phyloP scores from a whole-genome alignment of 116 monocot genomes.

The Trichopus zeylanicus region DNA sequence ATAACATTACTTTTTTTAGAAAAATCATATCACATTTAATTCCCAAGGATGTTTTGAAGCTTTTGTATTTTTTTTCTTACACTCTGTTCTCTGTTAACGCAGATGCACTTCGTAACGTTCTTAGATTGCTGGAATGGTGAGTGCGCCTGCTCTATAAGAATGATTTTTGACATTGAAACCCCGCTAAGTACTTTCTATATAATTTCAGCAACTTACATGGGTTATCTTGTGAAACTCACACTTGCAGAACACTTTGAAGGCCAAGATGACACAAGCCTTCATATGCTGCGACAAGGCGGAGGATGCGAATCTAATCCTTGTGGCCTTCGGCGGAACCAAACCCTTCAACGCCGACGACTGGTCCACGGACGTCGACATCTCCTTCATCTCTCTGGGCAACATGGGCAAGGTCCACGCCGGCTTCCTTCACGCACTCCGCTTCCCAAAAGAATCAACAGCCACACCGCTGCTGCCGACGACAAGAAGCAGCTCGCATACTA shows the following conservation, averaged over 20 bases:
- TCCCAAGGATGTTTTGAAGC: no score
- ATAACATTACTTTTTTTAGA: not conserved
- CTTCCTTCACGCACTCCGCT: constrained; percentile 44
- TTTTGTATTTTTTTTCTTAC: no score
- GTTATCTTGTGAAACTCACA: not conserved
- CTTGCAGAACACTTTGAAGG: constrained; percentile 38
- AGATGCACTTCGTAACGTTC: constrained; percentile 29
- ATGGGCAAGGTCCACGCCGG: constrained; percentile 36
- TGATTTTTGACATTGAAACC: not conserved
- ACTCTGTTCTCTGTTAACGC: not conserved
- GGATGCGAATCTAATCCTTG: constrained; percentile 30
- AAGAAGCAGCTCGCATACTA: constrained; percentile 18
- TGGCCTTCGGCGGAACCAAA: constrained; percentile 54
- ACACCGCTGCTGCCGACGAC: no score
- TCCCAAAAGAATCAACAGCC: constrained; percentile 3
- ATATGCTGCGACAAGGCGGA: constrained; percentile 28
- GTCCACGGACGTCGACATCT: constrained; percentile 48
- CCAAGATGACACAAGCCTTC: constrained; percentile 53
- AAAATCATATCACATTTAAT: not conserved
- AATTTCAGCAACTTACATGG: not conserved
- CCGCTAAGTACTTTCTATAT: not conserved
- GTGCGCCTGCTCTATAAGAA: not conserved
- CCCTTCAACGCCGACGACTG: constrained; percentile 48
- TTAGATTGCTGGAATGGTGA: constrained; percentile 36
- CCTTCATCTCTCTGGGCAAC: constrained; percentile 24